Percentiles rank a stretch among this genome's conserved stretches.
phyloP scores from a whole-genome alignment of 352 stramenopile species.

The Globisporangium middletonii region DNA sequence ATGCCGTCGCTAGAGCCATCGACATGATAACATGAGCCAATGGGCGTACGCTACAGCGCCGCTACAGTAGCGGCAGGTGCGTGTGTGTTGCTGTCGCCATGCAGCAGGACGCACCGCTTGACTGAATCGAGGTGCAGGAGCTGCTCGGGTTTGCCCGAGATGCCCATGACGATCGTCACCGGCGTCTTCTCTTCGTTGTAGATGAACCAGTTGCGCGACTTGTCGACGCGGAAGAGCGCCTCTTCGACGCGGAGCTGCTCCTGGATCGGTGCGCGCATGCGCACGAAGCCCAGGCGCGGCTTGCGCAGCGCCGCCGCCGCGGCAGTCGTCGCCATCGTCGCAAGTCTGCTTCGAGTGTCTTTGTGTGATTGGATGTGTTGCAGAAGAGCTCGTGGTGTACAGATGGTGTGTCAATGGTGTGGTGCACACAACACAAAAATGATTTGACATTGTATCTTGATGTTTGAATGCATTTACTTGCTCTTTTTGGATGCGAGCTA shows the following conservation, averaged over 20 bases:
- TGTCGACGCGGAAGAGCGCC: slow-evolving; percentile 88
- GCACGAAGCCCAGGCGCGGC: slow-evolving; percentile 65
- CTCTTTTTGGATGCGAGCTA: no score
- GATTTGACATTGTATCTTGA: no score
- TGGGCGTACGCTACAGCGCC: not conserved
- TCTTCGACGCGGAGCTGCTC: slow-evolving; percentile 91
- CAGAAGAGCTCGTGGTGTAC: not conserved
- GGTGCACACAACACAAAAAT: no score
- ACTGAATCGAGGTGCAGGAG: slow-evolving; percentile 85
- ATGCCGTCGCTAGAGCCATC: slow-evolving; percentile 51
- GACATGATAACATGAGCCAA: not conserved
- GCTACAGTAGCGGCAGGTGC: not conserved
- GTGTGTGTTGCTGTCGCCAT: not conserved
- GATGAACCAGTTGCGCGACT: slow-evolving; percentile 76
- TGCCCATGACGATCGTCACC: slow-evolving; percentile 92
- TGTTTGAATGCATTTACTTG: no score
- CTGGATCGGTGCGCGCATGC: slow-evolving; percentile 61
- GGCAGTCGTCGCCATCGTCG: not conserved
- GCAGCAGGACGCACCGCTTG: slow-evolving; percentile 36
- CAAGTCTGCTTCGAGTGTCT: not conserved
- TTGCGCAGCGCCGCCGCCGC: slow-evolving; percentile 20
- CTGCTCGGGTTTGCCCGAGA: slow-evolving; percentile 91
- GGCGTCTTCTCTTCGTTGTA: slow-evolving; percentile 62
- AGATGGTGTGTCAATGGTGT: no score
- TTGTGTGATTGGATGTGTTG: slow-evolving; percentile 3